Percentiles rank a stretch among this genome's conserved stretches.
These are phyloP conservation scores for Podospora tetraspora DNA, from an alignment of 495 filamentous ascomycete genomes.

Conservation along the genomic window DNA sequence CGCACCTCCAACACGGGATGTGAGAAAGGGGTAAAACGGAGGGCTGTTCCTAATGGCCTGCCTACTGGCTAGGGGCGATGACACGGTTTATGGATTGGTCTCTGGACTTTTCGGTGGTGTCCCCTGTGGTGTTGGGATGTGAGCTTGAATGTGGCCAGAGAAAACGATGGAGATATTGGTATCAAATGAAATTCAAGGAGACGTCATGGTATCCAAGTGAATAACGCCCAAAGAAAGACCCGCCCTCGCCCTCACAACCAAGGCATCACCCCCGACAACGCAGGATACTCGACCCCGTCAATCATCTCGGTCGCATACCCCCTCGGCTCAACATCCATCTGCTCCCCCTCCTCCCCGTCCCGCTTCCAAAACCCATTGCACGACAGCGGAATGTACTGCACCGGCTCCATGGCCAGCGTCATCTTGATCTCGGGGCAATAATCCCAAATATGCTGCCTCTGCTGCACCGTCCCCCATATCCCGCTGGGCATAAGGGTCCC, in stretches of 20 bases:
- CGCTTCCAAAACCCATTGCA: constrained; percentile 40
- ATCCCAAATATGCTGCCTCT: constrained; percentile 43
- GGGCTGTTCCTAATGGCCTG: neutral
- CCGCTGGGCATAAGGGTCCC: constrained; percentile 32
- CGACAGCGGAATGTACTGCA: constrained; percentile 36
- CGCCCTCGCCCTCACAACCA: constrained; percentile 20
- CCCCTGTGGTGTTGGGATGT: neutral
- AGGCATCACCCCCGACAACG: constrained; percentile 31
- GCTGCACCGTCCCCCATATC: constrained; percentile 39
- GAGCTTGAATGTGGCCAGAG: neutral
- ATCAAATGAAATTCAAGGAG: neutral
- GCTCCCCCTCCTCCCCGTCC: constrained; percentile 9
- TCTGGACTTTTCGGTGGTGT: neutral
- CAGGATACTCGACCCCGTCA: constrained; percentile 39
- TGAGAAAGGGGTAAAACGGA: neutral
- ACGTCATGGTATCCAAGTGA: neutral
- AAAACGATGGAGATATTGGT: neutral
- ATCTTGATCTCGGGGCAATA: constrained; percentile 52
- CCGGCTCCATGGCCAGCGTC: constrained; percentile 45
- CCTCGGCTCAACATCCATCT: neutral
- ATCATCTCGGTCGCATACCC: constrained; percentile 33
- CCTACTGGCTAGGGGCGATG: neutral
- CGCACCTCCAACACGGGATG: neutral
- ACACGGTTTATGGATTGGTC: neutral
- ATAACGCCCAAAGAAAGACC: neutral